Base-by-base conservation (phyloP, 2,329 filamentous ascomycete genomes). In the Exophiala lecanii-corni region DNA sequence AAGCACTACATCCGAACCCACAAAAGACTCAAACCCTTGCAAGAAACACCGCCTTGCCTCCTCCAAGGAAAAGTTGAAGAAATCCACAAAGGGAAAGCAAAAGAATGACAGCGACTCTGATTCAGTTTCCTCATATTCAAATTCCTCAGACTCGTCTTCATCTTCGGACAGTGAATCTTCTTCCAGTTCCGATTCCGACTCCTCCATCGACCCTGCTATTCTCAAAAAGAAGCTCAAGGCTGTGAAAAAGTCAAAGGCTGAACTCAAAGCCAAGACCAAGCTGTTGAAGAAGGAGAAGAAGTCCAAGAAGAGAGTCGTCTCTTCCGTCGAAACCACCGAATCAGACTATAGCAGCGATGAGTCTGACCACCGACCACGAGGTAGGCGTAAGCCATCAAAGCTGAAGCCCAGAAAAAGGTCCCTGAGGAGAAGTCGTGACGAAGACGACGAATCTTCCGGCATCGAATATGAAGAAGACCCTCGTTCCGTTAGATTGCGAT, bases 401-500 rank as follows among this genome's bases (percentile, higher is more conserved):
- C 18, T 32, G 17, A 43, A 39, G 23, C 5, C 23, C 15, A 33
- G 20, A 18, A 49, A 44, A 34, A 44, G 19, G 21, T 13, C 40
- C 12, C 35, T 39, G 17, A 41, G 39, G 36, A 43, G 37, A 18
- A 20, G 10, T 9, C 20, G 15, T 13, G 37, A 30, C 28, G 39
- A 43, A n/a, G 21, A 28, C 7, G 45, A 44, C 3, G 40, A 44
- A 16, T 41, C 41, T 12, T 37, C 18, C 12, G 18, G 32, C 9
- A 40, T 47, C 30, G 45, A 47, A 19, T 43, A 41, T 31, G 36
- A 41, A 19, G 43, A 49, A 36, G 39, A 45, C 18, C 47, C 47
- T n/a, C 32, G 26, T 12, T 45, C 39, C 20, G 34, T 33, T 17
- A 34, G 47, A 47, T 15, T 49, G 9, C 37, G 43, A 10, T 16